These are phyloP conservation scores for Pinus tabuliformis DNA, from an alignment of 75 land plant species.

Conservation along the genomic window DNA sequence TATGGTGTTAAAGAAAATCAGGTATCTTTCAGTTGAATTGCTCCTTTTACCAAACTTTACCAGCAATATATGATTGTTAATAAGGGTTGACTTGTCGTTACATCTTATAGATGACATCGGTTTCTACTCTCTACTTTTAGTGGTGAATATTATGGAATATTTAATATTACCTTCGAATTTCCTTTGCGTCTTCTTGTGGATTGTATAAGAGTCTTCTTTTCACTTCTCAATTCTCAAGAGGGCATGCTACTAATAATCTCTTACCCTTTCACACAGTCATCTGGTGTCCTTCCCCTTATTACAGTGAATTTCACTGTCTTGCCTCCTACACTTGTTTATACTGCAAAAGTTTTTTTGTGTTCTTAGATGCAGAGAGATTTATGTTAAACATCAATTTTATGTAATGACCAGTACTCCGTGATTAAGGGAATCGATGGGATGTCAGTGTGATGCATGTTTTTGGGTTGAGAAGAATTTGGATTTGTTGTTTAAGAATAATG, in stretches of 20 bases:
- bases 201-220: neutral
- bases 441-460: neutral
- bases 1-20: conserved; percentile 75
- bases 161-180: no score
- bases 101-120: neutral
- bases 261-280: neutral
- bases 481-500: neutral
- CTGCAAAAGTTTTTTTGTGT: neutral
- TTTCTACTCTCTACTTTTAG: neutral
- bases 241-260: neutral
- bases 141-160: no score
- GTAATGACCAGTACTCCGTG: neutral
- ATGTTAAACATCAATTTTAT: neutral
- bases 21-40: conserved; percentile 26
- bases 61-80: neutral
- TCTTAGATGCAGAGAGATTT: neutral
- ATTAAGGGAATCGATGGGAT: neutral
- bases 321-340: neutral
- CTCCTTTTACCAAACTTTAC: neutral
- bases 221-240: neutral
- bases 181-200: neutral
- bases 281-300: neutral
- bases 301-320: neutral
- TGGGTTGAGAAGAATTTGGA: neutral
- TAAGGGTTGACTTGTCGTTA: neutral